Evolutionary conservation across 208 protist species (phyloP), one percentile per base, ranked within the genome.

Genomic region (Leishmania tropica): DNA sequence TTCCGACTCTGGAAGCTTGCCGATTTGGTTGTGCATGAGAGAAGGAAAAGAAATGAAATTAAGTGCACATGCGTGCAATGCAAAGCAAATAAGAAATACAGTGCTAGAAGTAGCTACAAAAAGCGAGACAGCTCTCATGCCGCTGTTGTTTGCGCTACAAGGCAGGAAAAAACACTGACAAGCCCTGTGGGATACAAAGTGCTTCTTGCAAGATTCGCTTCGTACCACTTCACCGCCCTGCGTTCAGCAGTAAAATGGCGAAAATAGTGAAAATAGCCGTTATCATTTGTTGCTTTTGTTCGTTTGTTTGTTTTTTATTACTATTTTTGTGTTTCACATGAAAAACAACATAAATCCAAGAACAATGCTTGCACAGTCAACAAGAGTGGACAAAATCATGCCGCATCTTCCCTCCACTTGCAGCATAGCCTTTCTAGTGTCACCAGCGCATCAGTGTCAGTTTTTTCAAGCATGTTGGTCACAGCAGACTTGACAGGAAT

Each of bases 401-500:
- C 53, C 19, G 15, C 17, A 42, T 65, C 75, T 2, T 62, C 37
- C 40, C 48, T 86, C 83, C 83, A 86, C 37, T 80, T 86, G 40
- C 56, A 72, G 40, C 83, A 86, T 1, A 86, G 47, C 17, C 83
- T 65, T 54, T 86, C 83, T 56, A 86, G 45, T 42, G 78, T 68
- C 15, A 83, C 78, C 5, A 72, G 62, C 0, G 48, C 67, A 19
- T 73, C 75, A 42, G 83, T 37, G 13, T 58, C 75, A 42, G 11
- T 67, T 47, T 80, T 85, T 67, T 84, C 81, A 48, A 88, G 79
- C 21, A 88, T 64, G 42, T 80, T 17, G 21, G 80, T 80, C 37
- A 83, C 47, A 7, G 56, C 47, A 54, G 75, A 71, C 31, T 83
- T 76, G 21, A 83, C 76, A 24, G 87, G 87, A 79, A 90, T 78